Percentiles rank a stretch among this genome's conserved stretches.
These are phyloP conservation scores for Parvularia atlantis DNA, from an alignment of 78 protist genomes.

Conservation along the genomic window DNA sequence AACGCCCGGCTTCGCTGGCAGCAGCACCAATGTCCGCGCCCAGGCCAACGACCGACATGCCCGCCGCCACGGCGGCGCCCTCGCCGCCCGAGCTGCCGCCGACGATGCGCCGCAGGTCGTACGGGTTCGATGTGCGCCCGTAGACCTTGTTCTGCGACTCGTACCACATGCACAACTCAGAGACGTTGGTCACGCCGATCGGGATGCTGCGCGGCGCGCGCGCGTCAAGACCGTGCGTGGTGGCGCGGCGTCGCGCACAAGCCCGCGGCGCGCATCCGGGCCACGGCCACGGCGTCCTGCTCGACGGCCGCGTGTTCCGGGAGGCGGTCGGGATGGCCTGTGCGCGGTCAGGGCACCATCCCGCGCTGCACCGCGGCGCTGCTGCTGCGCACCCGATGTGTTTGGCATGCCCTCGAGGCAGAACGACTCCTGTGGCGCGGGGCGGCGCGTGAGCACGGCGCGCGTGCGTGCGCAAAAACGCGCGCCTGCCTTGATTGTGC, in stretches of 20 bases:
- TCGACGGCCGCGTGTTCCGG: too few species aligned
- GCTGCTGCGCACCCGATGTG: background rate
- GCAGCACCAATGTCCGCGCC: conserved; percentile 10
- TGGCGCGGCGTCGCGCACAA: too few species aligned
- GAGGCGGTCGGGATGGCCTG: too few species aligned
- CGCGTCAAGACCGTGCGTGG: too few species aligned
- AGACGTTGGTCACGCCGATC: conserved; percentile 16
- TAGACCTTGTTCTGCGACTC: conserved; percentile 7
- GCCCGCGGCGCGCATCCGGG: conserved; percentile 8
- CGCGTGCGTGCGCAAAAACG: too few species aligned
- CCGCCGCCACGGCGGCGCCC: conserved; percentile 8
- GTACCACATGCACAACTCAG: conserved; percentile 2
- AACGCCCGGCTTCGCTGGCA: too few species aligned
- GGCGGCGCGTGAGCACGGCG: too few species aligned
- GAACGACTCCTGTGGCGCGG: too few species aligned
- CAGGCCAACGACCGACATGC: background rate
- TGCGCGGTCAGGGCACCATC: too few species aligned
- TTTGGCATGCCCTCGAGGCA: background rate
- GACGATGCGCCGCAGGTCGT: background rate
- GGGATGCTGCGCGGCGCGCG: too few species aligned
- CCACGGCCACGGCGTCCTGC: background rate
- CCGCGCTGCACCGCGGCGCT: background rate
- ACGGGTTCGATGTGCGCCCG: conserved; percentile 11
- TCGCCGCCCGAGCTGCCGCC: conserved; percentile 20
- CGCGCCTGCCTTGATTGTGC: too few species aligned